Conservation (phyloP, 371 early-diverging fungal genomes). For the Rhizomucor miehei region DNA sequence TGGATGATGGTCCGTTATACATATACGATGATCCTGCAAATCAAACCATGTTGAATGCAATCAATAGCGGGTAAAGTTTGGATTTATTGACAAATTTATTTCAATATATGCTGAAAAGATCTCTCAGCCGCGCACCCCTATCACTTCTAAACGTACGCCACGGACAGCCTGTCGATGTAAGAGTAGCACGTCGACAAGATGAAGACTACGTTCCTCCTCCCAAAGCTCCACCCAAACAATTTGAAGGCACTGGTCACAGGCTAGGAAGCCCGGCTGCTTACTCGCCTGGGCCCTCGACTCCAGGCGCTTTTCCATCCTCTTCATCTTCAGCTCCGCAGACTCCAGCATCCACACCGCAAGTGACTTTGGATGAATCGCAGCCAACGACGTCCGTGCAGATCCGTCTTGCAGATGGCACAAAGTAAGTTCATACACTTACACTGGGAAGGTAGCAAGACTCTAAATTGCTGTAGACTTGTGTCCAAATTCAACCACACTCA, state of each 20-base stretch:
- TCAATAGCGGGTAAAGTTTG: conserved; percentile 81
- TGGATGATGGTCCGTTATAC: conserved; percentile 90
- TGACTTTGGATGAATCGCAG: conserved; percentile 62
- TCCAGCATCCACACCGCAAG: conserved; percentile 18
- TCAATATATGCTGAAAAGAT: background rate
- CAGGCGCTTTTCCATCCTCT: conserved; percentile 28
- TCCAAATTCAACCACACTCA: conserved; percentile 89
- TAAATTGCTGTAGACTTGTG: conserved; percentile 56
- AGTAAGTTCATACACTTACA: conserved; percentile 24
- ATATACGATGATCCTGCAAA: conserved; percentile 85
- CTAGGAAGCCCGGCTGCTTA: conserved; percentile 62
- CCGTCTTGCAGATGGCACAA: conserved; percentile 87
- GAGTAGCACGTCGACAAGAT: conserved; percentile 76
- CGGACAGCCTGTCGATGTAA: conserved; percentile 91
- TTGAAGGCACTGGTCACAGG: conserved; percentile 85
- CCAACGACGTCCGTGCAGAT: conserved; percentile 89
- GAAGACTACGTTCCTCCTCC: conserved; percentile 89
- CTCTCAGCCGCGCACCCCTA: conserved; percentile 73
- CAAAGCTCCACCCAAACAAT: conserved; percentile 73
- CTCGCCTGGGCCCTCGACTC: conserved; percentile 33
- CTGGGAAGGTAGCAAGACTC: background rate
- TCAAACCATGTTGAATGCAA: conserved; percentile 76
- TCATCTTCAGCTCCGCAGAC: conserved; percentile 25
- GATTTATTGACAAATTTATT: background rate
- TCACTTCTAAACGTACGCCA: conserved; percentile 84